Percentiles rank a stretch among this genome's conserved stretches.
Conservation (phyloP, 23 red algal genomes). For the Gracilariopsis chorda region DNA sequence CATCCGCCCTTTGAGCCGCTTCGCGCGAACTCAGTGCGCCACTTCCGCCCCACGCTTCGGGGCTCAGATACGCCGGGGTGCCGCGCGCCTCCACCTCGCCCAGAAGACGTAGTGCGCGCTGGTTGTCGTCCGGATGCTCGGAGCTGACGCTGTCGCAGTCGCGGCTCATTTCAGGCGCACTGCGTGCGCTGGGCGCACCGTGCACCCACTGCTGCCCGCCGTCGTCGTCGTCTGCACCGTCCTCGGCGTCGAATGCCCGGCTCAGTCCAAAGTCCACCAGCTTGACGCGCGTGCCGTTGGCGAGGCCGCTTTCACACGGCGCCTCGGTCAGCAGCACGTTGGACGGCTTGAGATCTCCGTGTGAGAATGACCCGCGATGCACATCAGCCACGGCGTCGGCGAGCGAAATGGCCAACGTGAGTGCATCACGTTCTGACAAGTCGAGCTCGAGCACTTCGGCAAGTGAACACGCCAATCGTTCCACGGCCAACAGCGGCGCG, state of each 20-base stretch:
- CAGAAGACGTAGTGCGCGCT: no score
- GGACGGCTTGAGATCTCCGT: slow-evolving; percentile 70
- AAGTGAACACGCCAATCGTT: slow-evolving; percentile 3
- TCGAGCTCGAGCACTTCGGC: background rate
- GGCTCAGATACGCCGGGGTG: slow-evolving; percentile 48
- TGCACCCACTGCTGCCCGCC: background rate
- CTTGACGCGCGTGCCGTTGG: background rate
- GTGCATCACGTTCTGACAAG: background rate
- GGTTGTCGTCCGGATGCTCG: no score
- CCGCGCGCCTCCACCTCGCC: slow-evolving; percentile 27
- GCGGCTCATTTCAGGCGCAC: no score
- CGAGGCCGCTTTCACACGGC: background rate
- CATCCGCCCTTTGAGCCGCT: slow-evolving; percentile 36
- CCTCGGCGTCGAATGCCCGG: background rate
- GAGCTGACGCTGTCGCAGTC: no score
- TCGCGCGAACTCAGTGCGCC: background rate
- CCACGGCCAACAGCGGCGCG: slow-evolving; percentile 50
- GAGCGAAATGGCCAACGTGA: slow-evolving; percentile 37
- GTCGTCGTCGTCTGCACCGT: background rate
- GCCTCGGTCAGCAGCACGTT: slow-evolving; percentile 55
- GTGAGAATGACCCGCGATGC: slow-evolving; percentile 23
- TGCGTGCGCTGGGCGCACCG: background rate
- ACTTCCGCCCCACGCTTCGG: slow-evolving; percentile 37
- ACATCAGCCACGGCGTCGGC: slow-evolving; percentile 53
- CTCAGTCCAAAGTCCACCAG: slow-evolving; percentile 57